phyloP scores from a whole-genome alignment of 164 flowering plant species.

The Stephania cephalantha region DNA sequence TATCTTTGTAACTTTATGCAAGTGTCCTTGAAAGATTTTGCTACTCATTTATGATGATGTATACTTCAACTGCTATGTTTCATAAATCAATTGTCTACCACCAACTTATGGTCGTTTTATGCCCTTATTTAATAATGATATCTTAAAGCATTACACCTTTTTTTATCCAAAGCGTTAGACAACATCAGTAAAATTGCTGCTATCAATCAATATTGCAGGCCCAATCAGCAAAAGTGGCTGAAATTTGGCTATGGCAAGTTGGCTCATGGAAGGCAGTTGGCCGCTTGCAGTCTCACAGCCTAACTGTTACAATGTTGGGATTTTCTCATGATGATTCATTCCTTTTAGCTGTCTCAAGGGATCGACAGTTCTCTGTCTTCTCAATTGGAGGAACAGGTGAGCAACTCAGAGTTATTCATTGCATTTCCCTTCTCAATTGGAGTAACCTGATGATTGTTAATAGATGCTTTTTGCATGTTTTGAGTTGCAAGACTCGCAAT shows the following conservation, averaged over 20 bases:
- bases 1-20: not conserved
- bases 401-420: not conserved
- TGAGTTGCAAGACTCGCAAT: not conserved
- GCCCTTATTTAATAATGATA: not conserved
- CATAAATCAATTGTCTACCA: not conserved
- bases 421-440: not conserved
- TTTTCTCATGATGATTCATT: conserved; percentile 74
- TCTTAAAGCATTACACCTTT: not conserved
- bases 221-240: conserved; percentile 72
- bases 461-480: not conserved
- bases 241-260: conserved; percentile 94
- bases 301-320: conserved; percentile 87
- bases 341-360: conserved; percentile 89
- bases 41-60: not conserved
- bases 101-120: not conserved
- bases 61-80: not conserved
- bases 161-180: not conserved
- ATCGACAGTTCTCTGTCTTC: conserved; percentile 87
- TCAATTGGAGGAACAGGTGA: conserved; percentile 56
- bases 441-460: not conserved
- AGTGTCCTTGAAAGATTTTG: not conserved
- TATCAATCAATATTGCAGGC: conserved; percentile 47
- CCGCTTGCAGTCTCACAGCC: conserved; percentile 80
- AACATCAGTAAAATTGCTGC: not conserved
- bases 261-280: conserved; percentile 92